These are phyloP conservation scores for Scopulariopsis brevicaulis DNA, from an alignment of 2,329 filamentous ascomycete species.

Conservation along the genomic window DNA sequence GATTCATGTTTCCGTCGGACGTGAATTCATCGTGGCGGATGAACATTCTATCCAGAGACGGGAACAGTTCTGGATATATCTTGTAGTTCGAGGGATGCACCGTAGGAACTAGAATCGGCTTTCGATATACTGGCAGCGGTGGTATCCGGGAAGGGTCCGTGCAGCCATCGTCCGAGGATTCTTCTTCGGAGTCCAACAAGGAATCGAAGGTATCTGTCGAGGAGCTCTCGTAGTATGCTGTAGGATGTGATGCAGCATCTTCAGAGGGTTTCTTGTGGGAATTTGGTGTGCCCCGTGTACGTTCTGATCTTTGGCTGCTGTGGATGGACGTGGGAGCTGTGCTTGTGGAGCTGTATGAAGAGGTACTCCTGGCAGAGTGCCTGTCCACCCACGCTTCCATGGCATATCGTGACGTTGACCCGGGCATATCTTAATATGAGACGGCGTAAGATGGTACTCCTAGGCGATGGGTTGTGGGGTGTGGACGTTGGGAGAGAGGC, in stretches of 20 bases:
- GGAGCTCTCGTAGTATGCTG: conserved; percentile 34
- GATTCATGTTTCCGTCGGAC: conserved; percentile 90
- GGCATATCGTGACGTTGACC: not conserved
- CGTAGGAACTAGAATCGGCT: not conserved
- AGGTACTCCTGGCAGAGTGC: not conserved
- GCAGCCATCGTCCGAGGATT: conserved; percentile 18
- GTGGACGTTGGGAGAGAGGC: not conserved
- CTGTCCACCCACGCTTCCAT: not conserved
- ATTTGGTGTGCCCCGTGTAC: not conserved
- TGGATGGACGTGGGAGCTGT: conserved; percentile 34
- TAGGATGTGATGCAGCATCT: conserved; percentile 24
- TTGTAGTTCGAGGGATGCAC: conserved; percentile 4
- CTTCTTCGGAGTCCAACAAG: conserved; percentile 42
- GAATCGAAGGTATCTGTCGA: conserved; percentile 77
- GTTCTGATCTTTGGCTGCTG: conserved; percentile 9
- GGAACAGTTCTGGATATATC: conserved; percentile 63
- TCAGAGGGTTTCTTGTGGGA: not conserved
- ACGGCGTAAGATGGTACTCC: not conserved
- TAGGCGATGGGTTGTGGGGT: not conserved
- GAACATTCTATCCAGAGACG: conserved; percentile 66
- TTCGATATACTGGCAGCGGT: conserved; percentile 40
- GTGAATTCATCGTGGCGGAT: conserved; percentile 89
- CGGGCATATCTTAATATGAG: not conserved
- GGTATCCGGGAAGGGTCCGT: conserved; percentile 27
- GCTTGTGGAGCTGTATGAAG: conserved; percentile 29